Evolutionary conservation across 2,329 filamentous ascomycete genomes (phyloP), one percentile per base, ranked within the genome.

Genomic region (Fusarium sp.): DNA sequence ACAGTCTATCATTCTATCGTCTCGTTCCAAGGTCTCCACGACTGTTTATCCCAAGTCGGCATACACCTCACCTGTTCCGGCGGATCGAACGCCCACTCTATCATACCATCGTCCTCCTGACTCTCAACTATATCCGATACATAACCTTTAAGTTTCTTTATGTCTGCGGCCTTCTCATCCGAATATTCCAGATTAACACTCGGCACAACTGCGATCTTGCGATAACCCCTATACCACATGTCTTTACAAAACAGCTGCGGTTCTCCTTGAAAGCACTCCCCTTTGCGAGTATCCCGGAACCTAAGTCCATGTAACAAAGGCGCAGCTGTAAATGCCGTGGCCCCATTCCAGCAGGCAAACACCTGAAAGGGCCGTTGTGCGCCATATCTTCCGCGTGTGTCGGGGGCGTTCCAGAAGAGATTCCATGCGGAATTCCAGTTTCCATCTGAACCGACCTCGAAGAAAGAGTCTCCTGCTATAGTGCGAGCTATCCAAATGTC

Each of bases 311-410:
- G 75, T 0, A 76, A 75, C 6, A 86, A 58, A 11, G 88, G 71
- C 0, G 85, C 84, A 39, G 85, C 85, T 0, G 76, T 76, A 50
- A 88, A 82, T 0, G 80, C 81, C 0, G 80, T 79, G 0, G 82
- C 84, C 4, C 87, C 87, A 59, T 88, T 88, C 87, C 87, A 89
- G 73, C 87, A 89, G 1, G 85, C 74, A 59, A 87, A 89, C 0
- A 88, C 87, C 71, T 88, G 87, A 60, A 88, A 84, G 1, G 87
- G 85, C n/a, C 76, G 74, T 23, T 77, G 73, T 0, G 62, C 61
- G 1, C 63, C 43, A 52, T 80, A 81, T 4, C 80, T 75, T 4
- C 59, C 43, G 10, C 67, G 75, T 4, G 81, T 74, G 0, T 71
- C 73, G 0, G 74, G 70, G 27, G 85, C 79, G 66, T 84, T 42